Conservation (phyloP, 2,329 filamentous ascomycete genomes). For the Aureobasidium sp. region DNA sequence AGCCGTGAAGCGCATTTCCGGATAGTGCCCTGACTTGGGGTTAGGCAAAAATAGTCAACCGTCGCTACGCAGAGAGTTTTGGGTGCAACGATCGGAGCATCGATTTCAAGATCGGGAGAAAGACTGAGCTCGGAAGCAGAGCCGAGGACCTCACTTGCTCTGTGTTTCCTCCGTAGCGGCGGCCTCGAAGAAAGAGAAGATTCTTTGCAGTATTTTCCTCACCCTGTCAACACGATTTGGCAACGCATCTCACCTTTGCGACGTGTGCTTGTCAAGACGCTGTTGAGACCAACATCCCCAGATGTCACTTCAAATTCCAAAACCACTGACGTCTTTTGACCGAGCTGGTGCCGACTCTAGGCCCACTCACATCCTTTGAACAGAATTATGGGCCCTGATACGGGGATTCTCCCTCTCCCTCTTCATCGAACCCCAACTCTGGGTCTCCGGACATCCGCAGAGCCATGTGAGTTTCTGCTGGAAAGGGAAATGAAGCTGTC, state of each 20-base stretch:
- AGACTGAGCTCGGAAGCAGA: background rate
- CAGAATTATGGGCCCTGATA: constrained; percentile 9
- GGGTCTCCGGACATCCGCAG: background rate
- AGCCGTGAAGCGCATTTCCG: constrained; percentile 3
- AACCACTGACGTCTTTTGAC: constrained; percentile 9
- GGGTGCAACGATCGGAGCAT: constrained; percentile 6
- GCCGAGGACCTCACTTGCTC: background rate
- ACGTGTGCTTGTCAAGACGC: background rate
- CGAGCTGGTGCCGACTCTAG: constrained; percentile 8
- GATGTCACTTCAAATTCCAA: background rate
- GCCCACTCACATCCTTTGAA: constrained; percentile 9
- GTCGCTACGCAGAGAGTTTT: background rate
- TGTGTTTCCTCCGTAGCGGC: background rate
- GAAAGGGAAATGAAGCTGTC: background rate
- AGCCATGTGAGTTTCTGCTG: background rate
- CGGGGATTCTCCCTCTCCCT: background rate
- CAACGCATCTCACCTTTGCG: background rate
- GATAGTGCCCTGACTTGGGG: background rate
- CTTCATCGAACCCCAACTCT: background rate
- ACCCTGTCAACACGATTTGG: background rate
- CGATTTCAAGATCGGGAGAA: background rate
- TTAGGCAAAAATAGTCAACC: background rate
- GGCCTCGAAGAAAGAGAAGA: background rate
- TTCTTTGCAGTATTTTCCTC: background rate
- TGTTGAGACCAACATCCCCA: background rate